Conservation (phyloP, 202 grass and related monocot species). For the Panicum hallii region DNA sequence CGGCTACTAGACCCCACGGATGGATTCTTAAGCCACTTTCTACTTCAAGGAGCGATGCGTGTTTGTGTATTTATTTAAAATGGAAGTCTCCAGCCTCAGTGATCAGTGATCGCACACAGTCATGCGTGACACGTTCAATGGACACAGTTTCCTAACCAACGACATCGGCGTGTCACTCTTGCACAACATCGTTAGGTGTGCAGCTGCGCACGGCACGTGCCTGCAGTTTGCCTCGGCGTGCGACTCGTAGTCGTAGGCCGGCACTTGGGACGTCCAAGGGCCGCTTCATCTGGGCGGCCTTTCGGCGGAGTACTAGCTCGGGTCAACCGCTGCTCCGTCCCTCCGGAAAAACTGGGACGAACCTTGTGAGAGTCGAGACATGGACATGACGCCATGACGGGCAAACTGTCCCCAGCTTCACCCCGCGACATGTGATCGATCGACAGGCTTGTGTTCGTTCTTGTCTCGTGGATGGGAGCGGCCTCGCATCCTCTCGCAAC, state of each 20-base stretch:
- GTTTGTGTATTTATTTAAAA: background rate
- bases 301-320: background rate
- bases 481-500: no score
- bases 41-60: background rate
- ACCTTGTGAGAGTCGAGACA: background rate
- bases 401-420: no score
- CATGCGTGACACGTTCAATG: background rate
- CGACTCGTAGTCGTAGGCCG: background rate
- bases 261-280: slow-evolving; percentile 40
- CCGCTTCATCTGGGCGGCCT: background rate
- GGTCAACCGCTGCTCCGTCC: background rate
- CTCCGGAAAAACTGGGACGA: background rate
- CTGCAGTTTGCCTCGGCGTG: background rate
- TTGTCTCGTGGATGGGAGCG: no score
- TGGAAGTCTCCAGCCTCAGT: no score
- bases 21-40: background rate
- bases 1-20: background rate
- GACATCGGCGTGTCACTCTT: background rate
- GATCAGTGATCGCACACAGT: no score
- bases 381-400: background rate
- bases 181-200: background rate
- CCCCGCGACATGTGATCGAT: no score
- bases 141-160: background rate
- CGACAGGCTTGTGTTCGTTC: no score
- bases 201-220: background rate